Conservation (phyloP, 78 protist genomes). For the Polysphondylium violaceum region DNA sequence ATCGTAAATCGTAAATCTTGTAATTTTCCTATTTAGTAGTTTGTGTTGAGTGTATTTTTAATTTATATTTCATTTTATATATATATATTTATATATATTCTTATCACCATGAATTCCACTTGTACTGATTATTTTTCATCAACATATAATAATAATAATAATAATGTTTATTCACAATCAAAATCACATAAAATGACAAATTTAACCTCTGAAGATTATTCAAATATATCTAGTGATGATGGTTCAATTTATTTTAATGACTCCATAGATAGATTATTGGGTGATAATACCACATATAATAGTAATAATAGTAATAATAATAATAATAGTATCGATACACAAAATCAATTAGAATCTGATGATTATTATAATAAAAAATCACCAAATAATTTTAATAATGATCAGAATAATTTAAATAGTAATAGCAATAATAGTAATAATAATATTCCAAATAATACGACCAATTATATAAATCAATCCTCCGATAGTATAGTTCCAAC, state of each 20-base stretch:
- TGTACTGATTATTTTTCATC: too few species aligned
- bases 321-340: not conserved
- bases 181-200: too few species aligned
- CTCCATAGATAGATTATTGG: not conserved
- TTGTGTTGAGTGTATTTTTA: too few species aligned
- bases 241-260: conserved; percentile 8
- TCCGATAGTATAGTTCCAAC: not conserved
- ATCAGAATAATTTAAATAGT: not conserved
- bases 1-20: too few species aligned
- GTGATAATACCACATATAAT: not conserved
- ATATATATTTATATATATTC: too few species aligned
- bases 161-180: too few species aligned
- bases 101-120: too few species aligned
- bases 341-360: not conserved
- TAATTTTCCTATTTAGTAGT: too few species aligned
- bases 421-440: not conserved
- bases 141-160: too few species aligned
- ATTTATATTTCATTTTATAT: too few species aligned
- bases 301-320: not conserved
- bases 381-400: not conserved
- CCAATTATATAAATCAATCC: not conserved
- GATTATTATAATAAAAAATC: not conserved
- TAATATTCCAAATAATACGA: not conserved
- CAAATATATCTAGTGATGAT: too few species aligned
- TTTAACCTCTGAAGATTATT: not conserved